Evolutionary conservation across 2,329 filamentous ascomycete species (phyloP).

Genomic region (Rosellinia necatrix): DNA sequence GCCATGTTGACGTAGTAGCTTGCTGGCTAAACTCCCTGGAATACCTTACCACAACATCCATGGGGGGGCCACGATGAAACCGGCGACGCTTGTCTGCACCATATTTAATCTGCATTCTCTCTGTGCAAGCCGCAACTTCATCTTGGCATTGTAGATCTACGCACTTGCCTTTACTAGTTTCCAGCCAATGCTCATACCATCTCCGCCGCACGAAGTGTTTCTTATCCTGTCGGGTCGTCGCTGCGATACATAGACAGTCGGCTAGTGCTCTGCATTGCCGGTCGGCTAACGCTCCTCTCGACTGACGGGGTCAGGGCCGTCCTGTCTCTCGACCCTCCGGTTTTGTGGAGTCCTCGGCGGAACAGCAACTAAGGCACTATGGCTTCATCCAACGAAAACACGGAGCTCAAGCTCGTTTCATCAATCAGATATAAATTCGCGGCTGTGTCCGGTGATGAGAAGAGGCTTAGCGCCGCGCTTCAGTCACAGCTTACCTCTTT

Average conservation of each 20-base stretch:
- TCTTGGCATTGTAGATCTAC: too few species aligned
- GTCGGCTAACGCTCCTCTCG: too few species aligned
- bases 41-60: too few species aligned
- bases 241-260: neutral
- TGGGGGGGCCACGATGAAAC: neutral
- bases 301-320: neutral
- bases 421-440: slow-evolving; percentile 43
- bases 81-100: neutral
- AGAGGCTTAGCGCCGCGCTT: slow-evolving; percentile 78
- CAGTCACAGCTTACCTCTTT: slow-evolving; percentile 80
- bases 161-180: too few species aligned
- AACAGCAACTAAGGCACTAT: slow-evolving; percentile 26
- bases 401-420: slow-evolving; percentile 42
- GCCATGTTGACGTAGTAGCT: slow-evolving; percentile 26
- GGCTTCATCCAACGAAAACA: slow-evolving; percentile 37
- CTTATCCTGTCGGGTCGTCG: neutral
- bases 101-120: neutral
- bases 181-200: neutral
- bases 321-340: neutral
- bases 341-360: neutral
- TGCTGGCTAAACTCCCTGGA: slow-evolving; percentile 30
- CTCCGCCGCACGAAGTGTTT: neutral
- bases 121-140: neutral
- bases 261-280: neutral
- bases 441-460: slow-evolving; percentile 71